Evolutionary conservation across 129 eudicot genomes (phyloP).

Genomic region (Oenanthe sinensis): DNA sequence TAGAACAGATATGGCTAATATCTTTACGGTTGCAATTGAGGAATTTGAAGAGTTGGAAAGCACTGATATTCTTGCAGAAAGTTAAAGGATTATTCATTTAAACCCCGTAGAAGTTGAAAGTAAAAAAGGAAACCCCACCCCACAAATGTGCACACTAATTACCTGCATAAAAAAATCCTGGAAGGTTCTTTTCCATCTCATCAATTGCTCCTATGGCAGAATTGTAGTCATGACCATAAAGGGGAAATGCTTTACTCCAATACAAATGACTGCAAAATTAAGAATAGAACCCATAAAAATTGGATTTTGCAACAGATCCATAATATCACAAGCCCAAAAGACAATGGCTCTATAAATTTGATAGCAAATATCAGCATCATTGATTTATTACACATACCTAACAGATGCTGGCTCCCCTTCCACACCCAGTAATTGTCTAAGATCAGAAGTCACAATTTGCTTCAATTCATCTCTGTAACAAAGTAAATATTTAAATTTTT

Average conservation of each 20-base stretch:
- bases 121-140: background rate
- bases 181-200: constrained; percentile 80
- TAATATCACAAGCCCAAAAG: background rate
- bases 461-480: constrained; percentile 68
- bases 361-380: background rate
- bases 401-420: constrained; percentile 77
- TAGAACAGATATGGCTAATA: background rate
- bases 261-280: constrained; percentile 63
- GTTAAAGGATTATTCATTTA: background rate
- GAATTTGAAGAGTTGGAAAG: background rate
- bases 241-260: constrained; percentile 96
- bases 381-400: constrained; percentile 34
- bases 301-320: constrained; percentile 11
- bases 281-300: constrained; percentile 19
- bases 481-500: background rate
- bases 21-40: background rate
- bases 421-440: constrained; percentile 72
- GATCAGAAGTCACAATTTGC: constrained; percentile 80
- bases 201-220: constrained; percentile 74
- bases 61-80: background rate
- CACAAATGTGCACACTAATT: background rate
- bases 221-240: constrained; percentile 66
- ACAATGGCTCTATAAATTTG: background rate
- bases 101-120: background rate
- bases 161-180: constrained; percentile 96